These are phyloP conservation scores for Dalechampia spathulata DNA, from an alignment of 441 rosid genomes.

Conservation along the genomic window DNA sequence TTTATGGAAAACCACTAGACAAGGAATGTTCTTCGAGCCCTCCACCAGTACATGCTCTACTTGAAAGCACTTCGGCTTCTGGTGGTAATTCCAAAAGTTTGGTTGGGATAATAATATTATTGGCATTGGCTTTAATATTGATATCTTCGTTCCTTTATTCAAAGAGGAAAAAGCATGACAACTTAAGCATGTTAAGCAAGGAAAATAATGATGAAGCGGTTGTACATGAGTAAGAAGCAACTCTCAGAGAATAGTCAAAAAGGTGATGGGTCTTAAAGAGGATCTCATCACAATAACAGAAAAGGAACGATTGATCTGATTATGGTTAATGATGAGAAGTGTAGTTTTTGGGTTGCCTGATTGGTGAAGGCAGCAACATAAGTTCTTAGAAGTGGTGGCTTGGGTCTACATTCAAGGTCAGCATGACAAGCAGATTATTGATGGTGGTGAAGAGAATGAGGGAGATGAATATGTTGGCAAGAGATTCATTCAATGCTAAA, in stretches of 20 bases:
- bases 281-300: conserved; percentile 17
- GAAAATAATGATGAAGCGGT: conserved; percentile 26
- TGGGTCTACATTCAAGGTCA: conserved; percentile 82
- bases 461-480: conserved; percentile 58
- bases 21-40: conserved; percentile 22
- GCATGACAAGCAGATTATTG: conserved; percentile 48
- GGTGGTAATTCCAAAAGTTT: conserved; percentile 1
- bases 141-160: conserved; percentile 17
- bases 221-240: conserved; percentile 3
- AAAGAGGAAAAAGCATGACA: conserved; percentile 25
- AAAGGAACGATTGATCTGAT: conserved; percentile 41
- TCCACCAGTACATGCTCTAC: background rate
- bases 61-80: background rate
- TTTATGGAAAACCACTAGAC: conserved; percentile 52
- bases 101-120: conserved; percentile 17
- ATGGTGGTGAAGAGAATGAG: conserved; percentile 87
- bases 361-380: conserved; percentile 92
- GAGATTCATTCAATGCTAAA: conserved; percentile 55
- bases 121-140: conserved; percentile 21
- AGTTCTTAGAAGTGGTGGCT: conserved; percentile 76
- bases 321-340: conserved; percentile 64
- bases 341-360: conserved; percentile 62
- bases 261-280: conserved; percentile 17
- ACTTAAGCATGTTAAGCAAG: conserved; percentile 39
- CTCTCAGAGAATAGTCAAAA: conserved; percentile 21